Percentiles rank a stretch among this genome's conserved stretches.
phyloP scores from a whole-genome alignment of 371 early-diverging fungal genomes.

The Coemansia sp. region DNA sequence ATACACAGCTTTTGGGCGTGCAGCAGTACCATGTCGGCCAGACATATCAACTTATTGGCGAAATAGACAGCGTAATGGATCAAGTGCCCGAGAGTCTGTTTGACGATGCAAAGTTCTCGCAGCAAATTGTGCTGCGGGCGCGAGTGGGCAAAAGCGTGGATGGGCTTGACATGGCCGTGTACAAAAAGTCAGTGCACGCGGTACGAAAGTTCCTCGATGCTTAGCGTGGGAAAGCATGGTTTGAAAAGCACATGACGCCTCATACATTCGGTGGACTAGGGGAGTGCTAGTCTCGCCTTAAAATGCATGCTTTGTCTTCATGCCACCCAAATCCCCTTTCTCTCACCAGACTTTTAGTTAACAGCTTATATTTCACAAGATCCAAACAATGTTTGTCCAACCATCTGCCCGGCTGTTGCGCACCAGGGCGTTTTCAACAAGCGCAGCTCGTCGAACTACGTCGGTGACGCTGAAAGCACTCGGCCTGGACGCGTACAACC shows the following conservation, averaged over 20 bases:
- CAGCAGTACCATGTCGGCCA: conserved; percentile 31
- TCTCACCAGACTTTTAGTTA: too few relatives aligned
- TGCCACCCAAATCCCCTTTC: too few relatives aligned
- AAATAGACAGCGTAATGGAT: background rate
- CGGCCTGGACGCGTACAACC: conserved; percentile 70
- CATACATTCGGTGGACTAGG: background rate
- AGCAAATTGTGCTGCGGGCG: conserved; percentile 16
- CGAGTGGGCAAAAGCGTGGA: conserved; percentile 30
- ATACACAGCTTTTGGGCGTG: conserved; percentile 29
- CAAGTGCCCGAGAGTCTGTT: conserved; percentile 2
- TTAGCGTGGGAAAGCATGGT: background rate
- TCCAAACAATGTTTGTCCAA: background rate
- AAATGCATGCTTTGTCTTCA: too few relatives aligned
- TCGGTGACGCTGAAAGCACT: conserved; percentile 62
- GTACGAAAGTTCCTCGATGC: conserved; percentile 10
- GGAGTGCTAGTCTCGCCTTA: background rate
- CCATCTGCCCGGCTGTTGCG: background rate
- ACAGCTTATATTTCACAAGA: background rate
- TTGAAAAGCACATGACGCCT: background rate
- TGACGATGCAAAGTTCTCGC: conserved; percentile 23
- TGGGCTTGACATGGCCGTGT: conserved; percentile 34
- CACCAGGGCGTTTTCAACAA: conserved; percentile 16
- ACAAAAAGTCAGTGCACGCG: conserved; percentile 21
- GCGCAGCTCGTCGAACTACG: conserved; percentile 12
- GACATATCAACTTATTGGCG: conserved; percentile 17